Base-by-base conservation (phyloP, 1,139 yeast genomes). In the Waltiozyma sp. region DNA sequence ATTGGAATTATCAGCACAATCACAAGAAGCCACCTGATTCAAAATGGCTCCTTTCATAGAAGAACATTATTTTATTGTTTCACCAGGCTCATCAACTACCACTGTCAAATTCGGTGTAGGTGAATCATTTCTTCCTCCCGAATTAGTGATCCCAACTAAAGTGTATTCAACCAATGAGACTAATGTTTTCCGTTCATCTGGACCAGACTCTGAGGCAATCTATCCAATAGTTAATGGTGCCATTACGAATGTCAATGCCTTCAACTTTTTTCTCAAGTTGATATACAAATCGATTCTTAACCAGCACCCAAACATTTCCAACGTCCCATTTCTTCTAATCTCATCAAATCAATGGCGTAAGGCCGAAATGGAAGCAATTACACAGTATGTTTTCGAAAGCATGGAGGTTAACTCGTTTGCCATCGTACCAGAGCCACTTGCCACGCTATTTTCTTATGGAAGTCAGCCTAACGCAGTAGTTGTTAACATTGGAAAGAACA, bases 61-160 rank as follows among this genome's bases (percentile, higher is more conserved):
- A 45, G 73, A 69, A 28, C 65, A 66, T 41, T 66, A 57, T 43
- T 49, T 68, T 40, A 75, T 88, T 41, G 75, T 89, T 38, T 80
- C 86, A 47, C 87, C 95, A 1, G 95, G 96, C n/a, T 80, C 94
- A 2, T 69, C 66, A 45, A 65, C 72, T 44, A 86, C 96, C 1
- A 66, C 81, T 44, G 85, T 85, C 38, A 82, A 83, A 52, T 80
- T 85, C 58, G 96, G 96, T 2, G 66, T 89, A 38, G 80, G 77
- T 43, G 96, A 89, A 50, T 72, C 86, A 1, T 70, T 86, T 49
- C 66, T 84, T 4, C 88, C 94, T 2, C 95, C 96, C 1, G 75
- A 77, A 40, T 75, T 74, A 51, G 77, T 77, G 47, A 68, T 88
- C 36, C 94, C 96, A 13, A 77, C 95, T 0, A 69, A 70, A 28